Percentiles rank a stretch among this genome's conserved stretches.
Evolutionary conservation across 192 early-diverging fungal genomes (phyloP).

Genomic region (Mortierella antarctica): DNA sequence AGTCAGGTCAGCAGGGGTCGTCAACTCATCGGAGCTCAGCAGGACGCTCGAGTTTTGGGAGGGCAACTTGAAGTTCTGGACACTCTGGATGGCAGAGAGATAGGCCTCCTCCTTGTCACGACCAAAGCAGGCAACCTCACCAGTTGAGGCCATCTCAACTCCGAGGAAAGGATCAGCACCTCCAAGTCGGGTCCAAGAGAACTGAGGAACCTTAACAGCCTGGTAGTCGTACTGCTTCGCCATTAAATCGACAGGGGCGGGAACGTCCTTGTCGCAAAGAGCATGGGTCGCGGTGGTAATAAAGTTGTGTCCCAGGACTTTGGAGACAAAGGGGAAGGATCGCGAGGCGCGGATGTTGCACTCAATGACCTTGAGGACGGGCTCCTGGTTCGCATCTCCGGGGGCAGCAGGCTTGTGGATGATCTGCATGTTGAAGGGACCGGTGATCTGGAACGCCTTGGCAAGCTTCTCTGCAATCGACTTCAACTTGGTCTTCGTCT

Average conservation of each 20-base stretch:
- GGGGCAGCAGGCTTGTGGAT: slow-evolving; percentile 64
- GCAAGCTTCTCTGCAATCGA: slow-evolving; percentile 89
- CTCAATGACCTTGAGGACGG: slow-evolving; percentile 93
- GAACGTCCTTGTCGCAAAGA: slow-evolving; percentile 71
- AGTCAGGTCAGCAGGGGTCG: slow-evolving; percentile 73
- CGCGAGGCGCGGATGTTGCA: slow-evolving; percentile 98
- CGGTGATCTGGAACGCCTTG: slow-evolving; percentile 92
- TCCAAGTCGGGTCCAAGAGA: slow-evolving; percentile 94
- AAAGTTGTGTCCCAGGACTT: slow-evolving; percentile 91
- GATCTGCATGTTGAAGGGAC: slow-evolving; percentile 99
- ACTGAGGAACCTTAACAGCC: slow-evolving; percentile 95
- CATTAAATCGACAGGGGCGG: slow-evolving; percentile 66
- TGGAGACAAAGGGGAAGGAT: slow-evolving; percentile 98
- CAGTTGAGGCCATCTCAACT: slow-evolving; percentile 99
- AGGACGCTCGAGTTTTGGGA: slow-evolving; percentile 71
- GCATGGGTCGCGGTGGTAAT: slow-evolving; percentile 92
- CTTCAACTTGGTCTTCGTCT: slow-evolving; percentile 72
- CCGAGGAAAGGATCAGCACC: slow-evolving; percentile 97
- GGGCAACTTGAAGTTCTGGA: slow-evolving; percentile 93
- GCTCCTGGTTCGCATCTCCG: slow-evolving; percentile 47
- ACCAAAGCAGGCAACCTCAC: slow-evolving; percentile 98
- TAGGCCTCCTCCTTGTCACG: slow-evolving; percentile 90
- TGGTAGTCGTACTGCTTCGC: slow-evolving; percentile 74
- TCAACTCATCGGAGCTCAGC: slow-evolving; percentile 76
- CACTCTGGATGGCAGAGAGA: slow-evolving; percentile 81